Percentiles rank a stretch among this genome's conserved stretches.
phyloP scores from a whole-genome alignment of 106 monocot genomes.

The Gastrodia elata region DNA sequence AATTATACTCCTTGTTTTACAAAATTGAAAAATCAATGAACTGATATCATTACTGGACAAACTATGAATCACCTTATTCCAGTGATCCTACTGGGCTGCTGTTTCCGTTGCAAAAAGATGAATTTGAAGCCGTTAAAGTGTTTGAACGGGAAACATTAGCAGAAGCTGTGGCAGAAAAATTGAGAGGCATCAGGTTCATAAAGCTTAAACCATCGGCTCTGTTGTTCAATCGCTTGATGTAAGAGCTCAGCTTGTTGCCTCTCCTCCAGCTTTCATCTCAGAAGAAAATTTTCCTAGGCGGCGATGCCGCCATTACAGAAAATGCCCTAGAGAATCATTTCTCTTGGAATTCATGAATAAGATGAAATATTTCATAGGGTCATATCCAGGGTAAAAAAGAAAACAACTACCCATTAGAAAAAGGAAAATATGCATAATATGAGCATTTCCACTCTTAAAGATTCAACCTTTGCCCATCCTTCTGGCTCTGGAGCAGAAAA shows the following conservation, averaged over 20 bases:
- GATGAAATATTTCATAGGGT: no score
- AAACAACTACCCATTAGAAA: background rate
- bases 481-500: slow-evolving; percentile 54
- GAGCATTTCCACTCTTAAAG: background rate
- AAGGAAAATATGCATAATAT: background rate
- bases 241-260: slow-evolving; percentile 53
- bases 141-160: no score
- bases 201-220: slow-evolving; percentile 50
- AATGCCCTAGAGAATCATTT: slow-evolving; percentile 43
- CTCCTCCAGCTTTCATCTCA: slow-evolving; percentile 60
- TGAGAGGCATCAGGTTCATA: slow-evolving; percentile 45
- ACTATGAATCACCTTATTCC: slow-evolving; percentile 7
- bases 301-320: slow-evolving; percentile 7
- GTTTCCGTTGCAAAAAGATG: background rate
- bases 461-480: slow-evolving; percentile 52
- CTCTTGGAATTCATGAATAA: slow-evolving; percentile 18
- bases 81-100: background rate
- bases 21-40: no score
- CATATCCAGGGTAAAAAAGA: background rate
- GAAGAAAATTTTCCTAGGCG: slow-evolving; percentile 21
- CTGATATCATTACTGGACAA: no score
- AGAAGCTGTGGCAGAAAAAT: slow-evolving; percentile 10
- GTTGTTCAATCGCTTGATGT: slow-evolving; percentile 74
- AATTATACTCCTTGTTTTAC: no score
- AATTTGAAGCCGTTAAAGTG: background rate